A percentile compares a stretch with the other conserved stretches of the same genome.
Conservation (phyloP, 345 rosid genomes). For the Pelargonium nanum region DNA sequence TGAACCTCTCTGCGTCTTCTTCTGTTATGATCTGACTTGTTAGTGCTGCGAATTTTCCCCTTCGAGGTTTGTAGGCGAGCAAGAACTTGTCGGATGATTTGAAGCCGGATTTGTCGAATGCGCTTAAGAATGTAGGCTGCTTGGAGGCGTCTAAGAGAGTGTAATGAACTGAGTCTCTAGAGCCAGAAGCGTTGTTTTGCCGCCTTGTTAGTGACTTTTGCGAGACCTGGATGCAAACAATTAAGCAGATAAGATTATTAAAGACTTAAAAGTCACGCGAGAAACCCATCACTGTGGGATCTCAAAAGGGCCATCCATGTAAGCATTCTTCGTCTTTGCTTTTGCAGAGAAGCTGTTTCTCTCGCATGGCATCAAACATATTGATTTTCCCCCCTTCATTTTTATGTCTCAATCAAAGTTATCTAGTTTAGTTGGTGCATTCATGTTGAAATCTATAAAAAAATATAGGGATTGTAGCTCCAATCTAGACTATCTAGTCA, state of each 20-base stretch:
- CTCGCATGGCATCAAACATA: too few species aligned
- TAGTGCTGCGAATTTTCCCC: slow-evolving; percentile 47
- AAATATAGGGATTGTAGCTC: too few species aligned
- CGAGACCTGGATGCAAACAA: slow-evolving; percentile 43
- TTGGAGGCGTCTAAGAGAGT: slow-evolving; percentile 51
- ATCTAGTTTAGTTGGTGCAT: too few species aligned
- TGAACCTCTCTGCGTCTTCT: slow-evolving; percentile 60
- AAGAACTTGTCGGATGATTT: slow-evolving; percentile 38
- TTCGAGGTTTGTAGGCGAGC: slow-evolving; percentile 70
- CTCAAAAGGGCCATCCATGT: too few species aligned
- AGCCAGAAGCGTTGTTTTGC: slow-evolving; percentile 26
- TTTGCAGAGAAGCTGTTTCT: too few species aligned
- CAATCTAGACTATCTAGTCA: too few species aligned
- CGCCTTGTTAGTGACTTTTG: slow-evolving; percentile 61
- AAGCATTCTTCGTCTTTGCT: too few species aligned
- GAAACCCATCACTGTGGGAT: too few species aligned
- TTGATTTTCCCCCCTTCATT: too few species aligned
- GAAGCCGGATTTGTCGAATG: slow-evolving; percentile 56
- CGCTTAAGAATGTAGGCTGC: slow-evolving; percentile 48
- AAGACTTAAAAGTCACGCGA: too few species aligned
- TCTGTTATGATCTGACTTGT: slow-evolving; percentile 36
- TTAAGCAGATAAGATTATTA: not conserved
- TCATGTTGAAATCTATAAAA: too few species aligned
- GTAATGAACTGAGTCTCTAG: slow-evolving; percentile 47
- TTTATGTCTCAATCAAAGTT: too few species aligned